Base-by-base conservation (phyloP, 768 basidiomycete species). In the Rhizopogon salebrosus region DNA sequence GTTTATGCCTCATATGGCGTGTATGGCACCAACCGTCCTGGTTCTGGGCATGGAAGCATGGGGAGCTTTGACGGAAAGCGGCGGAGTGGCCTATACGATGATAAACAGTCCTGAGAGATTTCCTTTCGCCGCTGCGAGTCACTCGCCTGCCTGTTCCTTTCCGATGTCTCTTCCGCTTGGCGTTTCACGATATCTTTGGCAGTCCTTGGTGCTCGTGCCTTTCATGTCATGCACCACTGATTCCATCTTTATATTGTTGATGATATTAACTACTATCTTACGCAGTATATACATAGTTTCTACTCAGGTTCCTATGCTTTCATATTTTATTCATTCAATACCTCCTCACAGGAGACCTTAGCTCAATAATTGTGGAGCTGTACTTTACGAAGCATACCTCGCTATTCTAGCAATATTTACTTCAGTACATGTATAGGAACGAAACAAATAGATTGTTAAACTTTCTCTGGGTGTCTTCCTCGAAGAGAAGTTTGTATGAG, bases 1-100 rank as follows among this genome's bases (percentile, higher is more conserved):
- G 16, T 54, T 9, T 71, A 65, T 48, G 49, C 46, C 24, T 55
- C 62, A 22, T 70, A 70, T 53, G 75, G 73, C 56, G 68, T 75
- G 31, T 72, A 75, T 48, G 64, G 64, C 40, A 68, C 64, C 49
- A 65, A 65, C 56, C 70, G 74, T 55, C 66, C 78, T 53, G 71
- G 73, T 35, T 72, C 73, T 35, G 70, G 74, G 9, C 74, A 76
- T 52, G 67, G 69, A 37, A 61, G 54, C 45, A 48, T 59, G 8
- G 61, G 48, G 37, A 62, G 55, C 29, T 66, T 62, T 38, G 49
- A 56, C 16, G 64, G 62, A 35, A 62, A 60, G 54, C 54, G 56
- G 38, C 57, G 60, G 9, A 31, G 57, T 13, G 31, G 51, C 8
- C 38, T 50, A 16, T 57, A 52, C 18, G 48, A 45, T 4, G 39